Evolutionary conservation across 768 basidiomycete genomes (phyloP), one percentile per base, ranked within the genome.

Genomic region (Leccinum subtestaceum): DNA sequence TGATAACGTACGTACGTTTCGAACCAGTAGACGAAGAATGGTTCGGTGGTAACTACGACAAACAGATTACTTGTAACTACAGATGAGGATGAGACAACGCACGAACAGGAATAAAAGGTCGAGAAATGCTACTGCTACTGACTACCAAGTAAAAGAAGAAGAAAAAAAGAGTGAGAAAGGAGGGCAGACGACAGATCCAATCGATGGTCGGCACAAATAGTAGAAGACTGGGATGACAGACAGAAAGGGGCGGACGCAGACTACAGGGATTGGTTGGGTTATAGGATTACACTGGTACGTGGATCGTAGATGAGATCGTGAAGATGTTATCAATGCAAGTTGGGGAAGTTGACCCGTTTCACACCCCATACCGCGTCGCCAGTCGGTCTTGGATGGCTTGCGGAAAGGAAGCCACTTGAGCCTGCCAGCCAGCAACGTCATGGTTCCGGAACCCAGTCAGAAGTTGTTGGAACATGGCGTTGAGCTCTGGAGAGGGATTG

Each of bases 381-480:
- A 99, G 80, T 53, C 95, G 87, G 68, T 95, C 87, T 74, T 91
- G 90, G 64, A 98, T 95, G 17, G 83, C 84, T 21, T 89, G 89
- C 32, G 96, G 97, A 79, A 97, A 95, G 7, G 82, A 79, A 6
- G 86, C 73, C 48, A 94, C 85, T 70, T 94, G 91, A 4, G 86
- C 84, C 29, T 84, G 82, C 97, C 97, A 99, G 12, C 88, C 89
- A 34, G 84, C 80, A 43, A 88, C 85, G 63, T 93, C 86, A 72
- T 95, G 91, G 66, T 86, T 83, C 78, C 93, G 94, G 83, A 98
- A 95, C 13, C 93, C 94, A 60, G 81, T 83, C 56, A 99, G 77
- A 52, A 99, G 82, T 74, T 89, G 84, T 70, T 87, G 84, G 85
- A 99, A 99, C 93, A 97, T 98, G 51, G 79, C 79, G 71, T 97